phyloP scores from a whole-genome alignment of 148 eudicot species.

The Rhododendron henanense region DNA sequence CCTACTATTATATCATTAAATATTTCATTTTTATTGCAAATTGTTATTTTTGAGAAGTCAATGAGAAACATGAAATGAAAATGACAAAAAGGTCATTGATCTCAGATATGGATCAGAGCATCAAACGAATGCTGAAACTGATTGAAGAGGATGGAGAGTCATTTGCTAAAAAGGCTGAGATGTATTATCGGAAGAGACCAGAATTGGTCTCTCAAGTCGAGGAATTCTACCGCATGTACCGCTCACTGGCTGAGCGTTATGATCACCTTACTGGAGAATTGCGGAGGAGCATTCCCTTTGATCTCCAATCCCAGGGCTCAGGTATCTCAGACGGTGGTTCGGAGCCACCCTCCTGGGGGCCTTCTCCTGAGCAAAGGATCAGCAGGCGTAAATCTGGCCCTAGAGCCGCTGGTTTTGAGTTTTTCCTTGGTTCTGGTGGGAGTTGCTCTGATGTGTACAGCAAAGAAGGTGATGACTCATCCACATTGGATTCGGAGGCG shows the following conservation, averaged over 20 bases:
- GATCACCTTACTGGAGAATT: constrained; percentile 72
- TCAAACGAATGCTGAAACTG: constrained; percentile 64
- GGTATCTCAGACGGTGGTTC: constrained; percentile 54
- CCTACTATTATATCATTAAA: not conserved
- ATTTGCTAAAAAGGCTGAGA: constrained; percentile 78
- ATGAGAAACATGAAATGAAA: constrained; percentile 13
- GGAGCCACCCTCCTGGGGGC: constrained; percentile 37
- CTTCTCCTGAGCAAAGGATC: constrained; percentile 44
- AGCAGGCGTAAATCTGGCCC: constrained; percentile 54
- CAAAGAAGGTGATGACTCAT: constrained; percentile 67
- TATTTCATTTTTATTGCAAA: not conserved
- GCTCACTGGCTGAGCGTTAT: constrained; percentile 79
- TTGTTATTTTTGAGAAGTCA: not conserved
- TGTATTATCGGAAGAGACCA: constrained; percentile 84
- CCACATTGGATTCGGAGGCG: constrained; percentile 68
- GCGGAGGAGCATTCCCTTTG: constrained; percentile 51
- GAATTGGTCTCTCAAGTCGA: constrained; percentile 68
- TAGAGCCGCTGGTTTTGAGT: constrained; percentile 89
- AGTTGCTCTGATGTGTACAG: constrained; percentile 48
- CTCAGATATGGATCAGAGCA: constrained; percentile 70
- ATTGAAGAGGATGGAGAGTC: constrained; percentile 93
- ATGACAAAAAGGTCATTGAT: constrained; percentile 10
- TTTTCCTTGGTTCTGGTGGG: constrained; percentile 68
- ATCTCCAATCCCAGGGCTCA: constrained; percentile 64
- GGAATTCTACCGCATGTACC: constrained; percentile 76